Conservation (phyloP, 2,329 filamentous ascomycete species). For the Fusarium fujikuroi region DNA sequence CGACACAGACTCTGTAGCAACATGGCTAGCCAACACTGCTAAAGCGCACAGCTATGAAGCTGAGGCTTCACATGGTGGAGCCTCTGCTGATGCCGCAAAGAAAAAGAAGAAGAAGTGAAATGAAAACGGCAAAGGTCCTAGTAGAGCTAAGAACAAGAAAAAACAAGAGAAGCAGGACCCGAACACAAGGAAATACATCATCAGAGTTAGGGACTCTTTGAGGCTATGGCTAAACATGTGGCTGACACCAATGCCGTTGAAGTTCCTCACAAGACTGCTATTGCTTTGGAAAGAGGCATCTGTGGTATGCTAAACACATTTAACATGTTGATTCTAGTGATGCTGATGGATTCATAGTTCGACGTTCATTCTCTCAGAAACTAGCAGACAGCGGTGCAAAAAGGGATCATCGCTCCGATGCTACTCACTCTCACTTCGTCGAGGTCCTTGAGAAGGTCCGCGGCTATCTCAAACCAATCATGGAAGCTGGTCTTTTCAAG, state of each 20-base stretch:
- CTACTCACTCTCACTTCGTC: slow-evolving; percentile 31
- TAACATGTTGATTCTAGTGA: neutral
- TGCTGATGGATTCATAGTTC: neutral
- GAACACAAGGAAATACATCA: neutral
- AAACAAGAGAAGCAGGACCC: neutral
- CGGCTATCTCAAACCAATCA: slow-evolving; percentile 25
- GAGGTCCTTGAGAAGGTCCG: slow-evolving; percentile 36
- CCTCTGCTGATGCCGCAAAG: neutral
- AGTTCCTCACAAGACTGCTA: slow-evolving; percentile 17
- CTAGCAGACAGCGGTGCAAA: neutral
- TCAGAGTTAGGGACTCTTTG: slow-evolving; percentile 33
- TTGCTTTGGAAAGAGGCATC: slow-evolving; percentile 32
- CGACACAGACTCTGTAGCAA: slow-evolving; percentile 35
- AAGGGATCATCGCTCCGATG: neutral
- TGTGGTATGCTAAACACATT: neutral
- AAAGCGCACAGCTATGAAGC: slow-evolving; percentile 20
- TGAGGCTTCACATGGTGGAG: neutral
- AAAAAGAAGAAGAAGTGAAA: neutral
- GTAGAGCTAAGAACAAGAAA: neutral
- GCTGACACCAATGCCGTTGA: slow-evolving; percentile 10
- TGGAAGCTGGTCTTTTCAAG: slow-evolving; percentile 7
- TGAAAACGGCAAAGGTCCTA: slow-evolving; percentile 11
- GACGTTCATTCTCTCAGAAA: slow-evolving; percentile 20
- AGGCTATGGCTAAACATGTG: slow-evolving; percentile 30
- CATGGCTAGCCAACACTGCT: slow-evolving; percentile 29